These are phyloP conservation scores for Hymenoscyphus repandus DNA, from an alignment of 2,329 filamentous ascomycete genomes.

Conservation along the genomic window DNA sequence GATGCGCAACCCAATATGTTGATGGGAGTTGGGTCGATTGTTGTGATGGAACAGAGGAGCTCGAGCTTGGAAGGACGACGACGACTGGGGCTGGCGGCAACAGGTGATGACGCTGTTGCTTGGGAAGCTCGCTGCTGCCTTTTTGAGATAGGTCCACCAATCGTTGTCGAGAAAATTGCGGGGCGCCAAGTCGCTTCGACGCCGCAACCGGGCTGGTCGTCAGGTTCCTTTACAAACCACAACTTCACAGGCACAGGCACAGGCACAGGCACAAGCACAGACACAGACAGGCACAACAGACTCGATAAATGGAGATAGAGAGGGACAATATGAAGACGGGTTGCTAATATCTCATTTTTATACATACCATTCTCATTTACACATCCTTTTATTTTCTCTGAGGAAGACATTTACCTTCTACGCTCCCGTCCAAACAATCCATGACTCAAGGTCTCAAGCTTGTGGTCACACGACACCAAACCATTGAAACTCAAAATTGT, in stretches of 20 bases:
- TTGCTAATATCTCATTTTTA: too few relatives aligned
- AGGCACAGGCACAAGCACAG: neutral
- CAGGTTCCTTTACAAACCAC: too few relatives aligned
- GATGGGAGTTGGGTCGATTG: constrained; percentile 13
- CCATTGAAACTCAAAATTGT: too few relatives aligned
- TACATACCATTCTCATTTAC: too few relatives aligned
- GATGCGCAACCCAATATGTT: constrained; percentile 18
- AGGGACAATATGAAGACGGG: too few relatives aligned
- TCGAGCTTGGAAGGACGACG: constrained; percentile 1
- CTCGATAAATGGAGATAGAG: too few relatives aligned
- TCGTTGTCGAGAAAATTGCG: neutral
- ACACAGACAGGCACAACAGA: too few relatives aligned
- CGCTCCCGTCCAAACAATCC: too few relatives aligned
- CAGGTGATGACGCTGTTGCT: constrained; percentile 2
- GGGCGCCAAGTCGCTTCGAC: neutral
- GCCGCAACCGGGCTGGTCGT: neutral
- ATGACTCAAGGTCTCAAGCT: too few relatives aligned
- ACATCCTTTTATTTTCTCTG: too few relatives aligned
- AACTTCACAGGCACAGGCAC: neutral
- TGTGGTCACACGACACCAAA: too few relatives aligned
- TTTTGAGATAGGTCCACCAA: neutral
- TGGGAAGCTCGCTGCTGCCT: neutral
- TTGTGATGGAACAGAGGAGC: constrained; percentile 7
- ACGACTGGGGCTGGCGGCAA: neutral
- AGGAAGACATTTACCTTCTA: too few relatives aligned